Evolutionary conservation across 352 stramenopile genomes (phyloP), one percentile per base, ranked within the genome.

Genomic region (Peronosclerospora sorghi): DNA sequence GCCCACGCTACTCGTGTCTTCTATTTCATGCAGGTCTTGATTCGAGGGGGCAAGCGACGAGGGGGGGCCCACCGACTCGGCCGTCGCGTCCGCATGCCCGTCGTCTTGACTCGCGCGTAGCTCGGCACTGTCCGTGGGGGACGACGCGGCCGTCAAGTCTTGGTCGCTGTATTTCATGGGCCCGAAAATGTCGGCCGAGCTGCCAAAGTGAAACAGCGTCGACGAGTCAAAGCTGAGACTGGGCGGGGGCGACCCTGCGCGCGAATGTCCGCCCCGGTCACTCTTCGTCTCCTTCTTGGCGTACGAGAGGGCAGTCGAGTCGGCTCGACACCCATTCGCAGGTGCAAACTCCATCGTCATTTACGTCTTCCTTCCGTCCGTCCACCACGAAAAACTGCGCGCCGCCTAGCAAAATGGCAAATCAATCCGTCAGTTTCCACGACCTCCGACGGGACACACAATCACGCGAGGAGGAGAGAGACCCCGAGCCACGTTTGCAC

Each of bases 141-240:
- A 53, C 34, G 38, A 40, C 2, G 37, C 21, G 0, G 21, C 23
- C 19, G 41, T 41, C n/a, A 34, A 12, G 10, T 57, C 60, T 9
- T 71, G 55, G 13, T 75, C 61, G 32, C 48, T 58, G 29, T 71
- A 69, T 35, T 70, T 72, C 51, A 75, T 69, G 21, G 59, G 53
- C 7, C 54, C 54, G 34, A 80, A 77, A 41, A 77, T 75, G 39
- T 74, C 60, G 24, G 41, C 60, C 8, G 65, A 48, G 30, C 53
- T 60, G 9, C 60, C 59, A 40, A 77, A 77, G 43, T 48, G 54
- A 37, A 81, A 81, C 13, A 77, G 59, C n/a, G 51, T 52, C 8
- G 66, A 63, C 20, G 56, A 48, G 17, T 79, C 67, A 20, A 79
- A 79, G 51, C 41, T 47, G 10, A 74, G 45, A 9, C 39, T 54